Base-by-base conservation (phyloP, 176 grass and related monocot genomes). In the barley (Hordeum vulgare) region DNA sequence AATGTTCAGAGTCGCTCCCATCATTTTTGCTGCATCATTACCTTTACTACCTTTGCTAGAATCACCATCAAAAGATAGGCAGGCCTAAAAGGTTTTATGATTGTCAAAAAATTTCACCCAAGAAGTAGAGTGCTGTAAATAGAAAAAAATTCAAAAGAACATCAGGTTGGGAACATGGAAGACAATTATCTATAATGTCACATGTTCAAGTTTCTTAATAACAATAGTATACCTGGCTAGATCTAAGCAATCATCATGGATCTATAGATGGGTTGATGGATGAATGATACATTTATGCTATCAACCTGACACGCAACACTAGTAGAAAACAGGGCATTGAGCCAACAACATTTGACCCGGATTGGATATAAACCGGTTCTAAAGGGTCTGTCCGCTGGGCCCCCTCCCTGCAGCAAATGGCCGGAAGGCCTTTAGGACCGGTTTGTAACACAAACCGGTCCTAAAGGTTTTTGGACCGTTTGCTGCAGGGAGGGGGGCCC, bases 1-100 rank as follows among this genome's bases (percentile, higher is more conserved):
- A 53, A 78, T n/a, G n/a, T n/a, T n/a, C n/a, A 94, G 77, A 9
- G 84, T 84, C 9, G 64, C 81, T 81, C 92, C 95, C 60, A 94
- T 86, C 71, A 72, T 92, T 85, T 91, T 81, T 15, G 70, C 26
- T 70, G 86, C 60, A 81, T 65, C 28, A 81, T 70, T 49, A 77
- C n/a, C 87, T 72, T 71, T 23, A n/a, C n/a, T n/a, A n/a, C n/a
- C n/a, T n/a, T n/a, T n/a, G 11, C 44, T 79, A 15, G 58, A 61
- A 87, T 76, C 84, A 86, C 68, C 31, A 82, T 76, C 64, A 78
- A 83, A n/a, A 75, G 74, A 93, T 20, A 94, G 59, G 36, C 79
- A 93, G 33, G 65, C 92, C 92, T 96, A 74, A 80, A 82, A 85
- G 86, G 36, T 49, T 75, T 29, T 26, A 3, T 66, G 66, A 21